A percentile compares a stretch with the other conserved stretches of the same genome.
These are phyloP conservation scores for Colletotrichum australisinense DNA, from an alignment of 2,329 filamentous ascomycete genomes.

Conservation along the genomic window DNA sequence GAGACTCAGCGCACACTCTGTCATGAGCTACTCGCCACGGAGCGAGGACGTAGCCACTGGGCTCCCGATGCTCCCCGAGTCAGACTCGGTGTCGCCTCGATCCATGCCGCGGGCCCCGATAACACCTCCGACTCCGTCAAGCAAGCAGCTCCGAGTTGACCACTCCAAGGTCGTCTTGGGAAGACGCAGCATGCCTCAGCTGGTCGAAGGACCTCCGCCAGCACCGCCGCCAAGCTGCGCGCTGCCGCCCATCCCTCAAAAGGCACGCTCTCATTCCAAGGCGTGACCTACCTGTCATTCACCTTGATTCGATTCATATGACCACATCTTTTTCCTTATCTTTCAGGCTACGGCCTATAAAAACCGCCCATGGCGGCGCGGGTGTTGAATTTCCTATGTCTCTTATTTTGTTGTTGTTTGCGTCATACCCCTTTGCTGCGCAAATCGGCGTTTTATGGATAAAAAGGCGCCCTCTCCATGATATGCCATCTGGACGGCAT, in stretches of 20 bases:
- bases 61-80: background rate
- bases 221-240: conserved; percentile 66
- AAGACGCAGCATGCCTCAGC: conserved; percentile 63
- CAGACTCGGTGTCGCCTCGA: background rate
- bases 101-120: background rate
- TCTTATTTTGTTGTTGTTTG: conserved; percentile 13
- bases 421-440: conserved; percentile 36
- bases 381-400: conserved; percentile 20
- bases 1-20: conserved; percentile 37
- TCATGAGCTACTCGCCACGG: conserved; percentile 2
- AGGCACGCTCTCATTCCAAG: background rate
- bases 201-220: conserved; percentile 62
- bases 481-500: conserved; percentile 21
- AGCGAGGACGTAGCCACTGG: background rate
- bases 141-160: conserved; percentile 6
- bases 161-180: conserved; percentile 42
- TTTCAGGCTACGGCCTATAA: background rate
- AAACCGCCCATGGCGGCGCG: conserved; percentile 7
- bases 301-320: background rate
- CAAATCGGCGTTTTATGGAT: conserved; percentile 33
- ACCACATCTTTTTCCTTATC: background rate
- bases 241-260: conserved; percentile 62
- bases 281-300: conserved; percentile 4
- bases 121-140: conserved; percentile 4
- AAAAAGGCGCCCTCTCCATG: conserved; percentile 13